Evolutionary conservation across 805 yeast genomes (phyloP), one percentile per base, ranked within the genome.

Genomic region (Wickerhamiella alocasiicola): DNA sequence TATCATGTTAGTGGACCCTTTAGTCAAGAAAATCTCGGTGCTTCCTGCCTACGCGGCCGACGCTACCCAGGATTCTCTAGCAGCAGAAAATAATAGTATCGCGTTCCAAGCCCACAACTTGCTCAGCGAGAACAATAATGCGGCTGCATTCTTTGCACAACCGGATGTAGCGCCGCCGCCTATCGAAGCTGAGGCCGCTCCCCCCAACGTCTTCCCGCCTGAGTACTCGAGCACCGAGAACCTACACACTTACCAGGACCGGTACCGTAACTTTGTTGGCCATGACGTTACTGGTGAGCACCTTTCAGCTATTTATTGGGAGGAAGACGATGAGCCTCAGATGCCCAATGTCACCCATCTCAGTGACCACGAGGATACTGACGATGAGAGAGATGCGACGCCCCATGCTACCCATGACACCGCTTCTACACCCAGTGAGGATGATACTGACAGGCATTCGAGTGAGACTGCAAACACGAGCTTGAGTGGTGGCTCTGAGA

Each of bases 1-100:
- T 3, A 76, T 91, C 45, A 93, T 81, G 53, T 67, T 91, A 4
- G 63, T 87, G 38, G 76, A 87, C 36, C 74, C 78, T 5, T 62
- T 95, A 46, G 63, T 64, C 3, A 38, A 44, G 21, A 54, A 55
- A 3, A 59, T 59, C 33, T 49, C 56, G 35, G 50, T 55, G n/a
- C 53, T 65, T 19, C 69, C 69, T 2, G 57, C 56, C 9, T 65
- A 65, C 48, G 33, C 12, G 5, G 18, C 19, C 18, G 19, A 20
- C 16, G 33, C 39, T 2, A 13, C 24, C 2, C 28, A 20, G 34
- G 54, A 46, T 41, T 20, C 13, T 12, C 16, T n/a, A 13, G 56
- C 64, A 5, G 62, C 61, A 2, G 42, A 39, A 15, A 33, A 24
- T 17, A 17, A 21, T 11, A 35, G 41, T 9, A 21, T 41, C 18